Evolutionary conservation across 208 protist species (phyloP).

Genomic region (Leishmania martiniquensis): DNA sequence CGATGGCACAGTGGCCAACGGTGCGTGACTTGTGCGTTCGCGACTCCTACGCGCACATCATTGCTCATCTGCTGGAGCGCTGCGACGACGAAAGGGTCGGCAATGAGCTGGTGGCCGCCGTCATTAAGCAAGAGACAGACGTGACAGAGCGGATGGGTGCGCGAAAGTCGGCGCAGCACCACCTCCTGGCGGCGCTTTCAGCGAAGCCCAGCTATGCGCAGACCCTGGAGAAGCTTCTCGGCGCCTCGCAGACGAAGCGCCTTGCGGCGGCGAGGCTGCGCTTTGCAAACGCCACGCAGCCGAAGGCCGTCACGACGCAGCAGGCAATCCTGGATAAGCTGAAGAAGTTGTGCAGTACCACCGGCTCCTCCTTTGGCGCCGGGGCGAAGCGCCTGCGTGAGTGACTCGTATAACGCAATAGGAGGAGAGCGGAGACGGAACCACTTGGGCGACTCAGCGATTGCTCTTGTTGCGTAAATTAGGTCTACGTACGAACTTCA

Average conservation of each 20-base stretch:
- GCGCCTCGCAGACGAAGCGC: conserved; percentile 45
- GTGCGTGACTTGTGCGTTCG: conserved; percentile 43
- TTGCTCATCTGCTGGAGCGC: conserved; percentile 52
- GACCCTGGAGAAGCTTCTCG: conserved; percentile 49
- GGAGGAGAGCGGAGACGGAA: neutral
- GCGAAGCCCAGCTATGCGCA: conserved; percentile 42
- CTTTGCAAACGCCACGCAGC: conserved; percentile 63
- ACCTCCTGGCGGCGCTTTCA: conserved; percentile 57
- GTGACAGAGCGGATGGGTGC: conserved; percentile 47
- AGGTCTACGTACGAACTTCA: neutral
- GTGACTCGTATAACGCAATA: neutral
- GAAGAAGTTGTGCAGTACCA: conserved; percentile 26
- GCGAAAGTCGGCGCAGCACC: conserved; percentile 58
- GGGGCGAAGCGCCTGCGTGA: conserved; percentile 24
- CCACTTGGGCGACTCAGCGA: neutral
- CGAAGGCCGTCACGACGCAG: conserved; percentile 66
- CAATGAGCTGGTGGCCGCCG: conserved; percentile 35
- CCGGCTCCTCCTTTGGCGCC: conserved; percentile 1
- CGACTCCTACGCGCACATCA: conserved; percentile 50
- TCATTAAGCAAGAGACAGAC: conserved; percentile 52
- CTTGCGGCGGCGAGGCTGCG: conserved; percentile 58
- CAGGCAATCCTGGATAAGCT: conserved; percentile 67
- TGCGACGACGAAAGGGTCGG: conserved; percentile 35
- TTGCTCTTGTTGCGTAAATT: neutral
- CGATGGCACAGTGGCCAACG: conserved; percentile 50